Base-by-base conservation (phyloP, 441 rosid genomes). In the Brassica hybrid region DNA sequence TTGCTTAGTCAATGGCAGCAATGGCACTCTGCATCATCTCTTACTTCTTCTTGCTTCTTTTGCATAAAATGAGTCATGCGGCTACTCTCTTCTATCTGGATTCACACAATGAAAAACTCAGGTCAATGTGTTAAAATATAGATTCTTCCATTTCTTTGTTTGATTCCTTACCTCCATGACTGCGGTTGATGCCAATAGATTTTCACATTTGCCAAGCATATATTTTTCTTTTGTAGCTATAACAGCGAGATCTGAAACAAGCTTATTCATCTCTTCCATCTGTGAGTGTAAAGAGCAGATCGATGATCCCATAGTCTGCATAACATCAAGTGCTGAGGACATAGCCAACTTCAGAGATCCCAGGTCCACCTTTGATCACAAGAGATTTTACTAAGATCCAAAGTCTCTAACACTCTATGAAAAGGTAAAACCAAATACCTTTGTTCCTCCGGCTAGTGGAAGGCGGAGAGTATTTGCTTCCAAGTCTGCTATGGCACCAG, bases 381-480 rank as follows among this genome's bases (percentile, higher is more conserved):
- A 72, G 14, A 75, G 60, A 13, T n/a, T 48, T 67, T 62, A 48
- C 38, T 21, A 72, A 59, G 8, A 34, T 36, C 4, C 21, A 4
- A 9, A 17, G 32, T 19, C 12, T 7, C 12, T 9, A 10, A 17
- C 8, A 56, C 19, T 61, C 18, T 14, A 2, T 11, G 58, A 16
- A 76, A 58, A 56, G 27, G n/a, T n/a, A n/a, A n/a, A n/a, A n/a
- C n/a, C n/a, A n/a, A n/a, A n/a, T 84, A 93, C 99, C 90, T 85
- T 88, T 83, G 98, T 93, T 79, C 93, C 92, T 67, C 91, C 89
- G 11, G 91, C 81, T 36, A 91, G 80, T n/a, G 99, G 98, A 82
- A 96, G 85, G 62, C 94, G 93, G 32, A 90, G 91, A 57, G 99
- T 96, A 86, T 88, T 88, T 5, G 97, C 94, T 88, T 92, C 89